phyloP scores from a whole-genome alignment of 2,329 filamentous ascomycete species.

The Apiospora kogelbergensis region DNA sequence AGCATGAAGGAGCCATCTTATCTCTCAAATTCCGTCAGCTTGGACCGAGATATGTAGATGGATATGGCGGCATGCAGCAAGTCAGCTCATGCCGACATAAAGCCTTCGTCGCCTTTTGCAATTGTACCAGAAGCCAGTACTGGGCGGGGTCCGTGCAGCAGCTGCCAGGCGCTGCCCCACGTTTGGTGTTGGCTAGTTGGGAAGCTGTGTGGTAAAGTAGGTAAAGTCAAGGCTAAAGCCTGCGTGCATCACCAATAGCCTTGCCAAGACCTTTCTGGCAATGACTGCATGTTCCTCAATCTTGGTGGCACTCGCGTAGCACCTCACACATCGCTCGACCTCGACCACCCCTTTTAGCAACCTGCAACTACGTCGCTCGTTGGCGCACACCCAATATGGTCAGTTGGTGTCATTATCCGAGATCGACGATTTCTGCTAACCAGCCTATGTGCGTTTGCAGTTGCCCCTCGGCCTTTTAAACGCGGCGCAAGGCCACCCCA shows the following conservation, averaged over 20 bases:
- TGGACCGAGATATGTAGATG: too few species aligned
- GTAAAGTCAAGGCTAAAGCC: background rate
- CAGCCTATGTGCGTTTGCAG: constrained; percentile 36
- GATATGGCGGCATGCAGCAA: background rate
- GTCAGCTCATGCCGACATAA: background rate
- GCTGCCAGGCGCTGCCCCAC: background rate
- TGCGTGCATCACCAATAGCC: constrained; percentile 3
- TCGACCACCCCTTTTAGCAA: constrained; percentile 12
- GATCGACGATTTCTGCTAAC: background rate
- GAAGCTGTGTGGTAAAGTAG: background rate
- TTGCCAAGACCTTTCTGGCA: constrained; percentile 1
- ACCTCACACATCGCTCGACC: background rate
- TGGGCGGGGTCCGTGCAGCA: background rate
- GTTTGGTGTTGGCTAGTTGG: too few species aligned
- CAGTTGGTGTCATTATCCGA: background rate
- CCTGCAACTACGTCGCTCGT: background rate
- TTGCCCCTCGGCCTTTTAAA: constrained; percentile 81
- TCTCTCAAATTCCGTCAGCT: background rate
- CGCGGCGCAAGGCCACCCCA: constrained; percentile 94
- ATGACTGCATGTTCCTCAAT: background rate
- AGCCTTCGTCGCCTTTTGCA: background rate
- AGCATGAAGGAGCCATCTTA: background rate
- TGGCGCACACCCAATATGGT: constrained; percentile 9
- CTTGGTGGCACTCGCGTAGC: background rate
- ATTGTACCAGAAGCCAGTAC: background rate